A percentile compares a stretch with the other conserved stretches of the same genome.
Evolutionary conservation across 2,329 filamentous ascomycete species (phyloP).

Genomic region (Fusarium nelsonii): DNA sequence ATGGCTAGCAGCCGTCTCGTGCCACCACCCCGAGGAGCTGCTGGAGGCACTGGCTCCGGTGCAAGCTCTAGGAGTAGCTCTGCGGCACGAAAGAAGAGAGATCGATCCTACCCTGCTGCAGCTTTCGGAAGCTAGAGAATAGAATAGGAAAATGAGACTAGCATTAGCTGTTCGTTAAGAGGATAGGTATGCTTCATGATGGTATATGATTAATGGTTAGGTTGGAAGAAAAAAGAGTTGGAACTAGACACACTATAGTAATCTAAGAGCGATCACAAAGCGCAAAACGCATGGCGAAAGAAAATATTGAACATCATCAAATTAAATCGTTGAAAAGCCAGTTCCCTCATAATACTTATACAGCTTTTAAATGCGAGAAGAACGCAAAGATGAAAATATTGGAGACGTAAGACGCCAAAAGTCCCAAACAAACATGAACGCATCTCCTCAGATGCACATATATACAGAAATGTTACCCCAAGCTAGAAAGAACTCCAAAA

Average conservation of each 20-base stretch:
- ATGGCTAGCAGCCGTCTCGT: slow-evolving; percentile 60
- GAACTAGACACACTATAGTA: slow-evolving; percentile 17
- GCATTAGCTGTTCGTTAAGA: not conserved
- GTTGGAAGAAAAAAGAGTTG: slow-evolving; percentile 12
- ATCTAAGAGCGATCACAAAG: slow-evolving; percentile 2
- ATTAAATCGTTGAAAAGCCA: slow-evolving; percentile 19
- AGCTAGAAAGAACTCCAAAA: slow-evolving; percentile 19
- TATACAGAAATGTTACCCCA: slow-evolving; percentile 29
- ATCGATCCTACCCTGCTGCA: slow-evolving; percentile 71
- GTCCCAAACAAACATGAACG: slow-evolving; percentile 27
- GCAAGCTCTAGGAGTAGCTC: slow-evolving; percentile 70
- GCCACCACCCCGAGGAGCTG: slow-evolving; percentile 47
- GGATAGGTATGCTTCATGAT: slow-evolving; percentile 27
- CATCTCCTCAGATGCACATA: slow-evolving; percentile 30
- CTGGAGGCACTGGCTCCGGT: slow-evolving; percentile 54
- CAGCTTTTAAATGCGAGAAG: slow-evolving; percentile 29
- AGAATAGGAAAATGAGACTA: not conserved
- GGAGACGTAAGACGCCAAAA: slow-evolving; percentile 32
- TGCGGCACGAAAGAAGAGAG: slow-evolving; percentile 66
- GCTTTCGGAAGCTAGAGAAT: slow-evolving; percentile 64
- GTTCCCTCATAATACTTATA: slow-evolving; percentile 28
- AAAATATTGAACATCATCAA: slow-evolving; percentile 11
- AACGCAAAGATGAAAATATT: slow-evolving; percentile 4
- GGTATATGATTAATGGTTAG: slow-evolving; percentile 24
- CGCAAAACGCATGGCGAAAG: not conserved